Percentiles rank a stretch among this genome's conserved stretches.
phyloP scores from a whole-genome alignment of 768 basidiomycete genomes.

The Rhodotorula graminis region DNA sequence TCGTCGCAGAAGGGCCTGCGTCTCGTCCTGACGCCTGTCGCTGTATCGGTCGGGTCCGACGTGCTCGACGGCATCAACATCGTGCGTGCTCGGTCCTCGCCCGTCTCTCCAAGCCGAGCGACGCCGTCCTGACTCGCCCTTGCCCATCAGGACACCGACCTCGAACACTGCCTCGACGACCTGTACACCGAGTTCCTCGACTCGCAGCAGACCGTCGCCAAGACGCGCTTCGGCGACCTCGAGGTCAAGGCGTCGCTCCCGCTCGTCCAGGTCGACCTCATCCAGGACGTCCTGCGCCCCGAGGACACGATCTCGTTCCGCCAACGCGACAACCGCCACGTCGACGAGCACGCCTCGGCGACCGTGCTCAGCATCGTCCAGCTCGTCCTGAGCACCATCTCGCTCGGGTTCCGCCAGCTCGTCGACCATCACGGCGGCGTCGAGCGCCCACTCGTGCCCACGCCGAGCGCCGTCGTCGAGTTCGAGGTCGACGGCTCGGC shows the following conservation, averaged over 20 bases:
- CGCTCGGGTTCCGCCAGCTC: background rate
- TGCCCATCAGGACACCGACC: slow-evolving; percentile 4
- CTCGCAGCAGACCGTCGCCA: background rate
- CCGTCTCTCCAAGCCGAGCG: background rate
- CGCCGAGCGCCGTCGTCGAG: background rate
- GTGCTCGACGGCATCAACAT: slow-evolving; percentile 8
- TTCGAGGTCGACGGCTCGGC: background rate
- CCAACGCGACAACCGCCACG: background rate
- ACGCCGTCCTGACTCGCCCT: too few relatives aligned
- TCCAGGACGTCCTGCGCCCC: slow-evolving; percentile 33
- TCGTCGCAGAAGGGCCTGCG: slow-evolving; percentile 3
- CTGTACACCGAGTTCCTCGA: slow-evolving; percentile 12
- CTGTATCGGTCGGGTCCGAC: slow-evolving; percentile 19
- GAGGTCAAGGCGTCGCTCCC: slow-evolving; percentile 2
- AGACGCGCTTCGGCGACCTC: background rate
- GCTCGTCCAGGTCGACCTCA: slow-evolving; percentile 3
- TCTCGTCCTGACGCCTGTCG: slow-evolving; percentile 23
- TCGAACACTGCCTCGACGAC: slow-evolving; percentile 33
- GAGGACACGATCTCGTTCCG: slow-evolving; percentile 23
- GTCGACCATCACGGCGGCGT: slow-evolving; percentile 3
- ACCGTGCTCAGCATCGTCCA: slow-evolving; percentile 23
- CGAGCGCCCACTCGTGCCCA: background rate
- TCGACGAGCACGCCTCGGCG: background rate
- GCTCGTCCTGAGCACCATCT: slow-evolving; percentile 6
- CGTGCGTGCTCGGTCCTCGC: background rate